Conservation (phyloP, 768 basidiomycete genomes). For the Crassisporium funariophilum region DNA sequence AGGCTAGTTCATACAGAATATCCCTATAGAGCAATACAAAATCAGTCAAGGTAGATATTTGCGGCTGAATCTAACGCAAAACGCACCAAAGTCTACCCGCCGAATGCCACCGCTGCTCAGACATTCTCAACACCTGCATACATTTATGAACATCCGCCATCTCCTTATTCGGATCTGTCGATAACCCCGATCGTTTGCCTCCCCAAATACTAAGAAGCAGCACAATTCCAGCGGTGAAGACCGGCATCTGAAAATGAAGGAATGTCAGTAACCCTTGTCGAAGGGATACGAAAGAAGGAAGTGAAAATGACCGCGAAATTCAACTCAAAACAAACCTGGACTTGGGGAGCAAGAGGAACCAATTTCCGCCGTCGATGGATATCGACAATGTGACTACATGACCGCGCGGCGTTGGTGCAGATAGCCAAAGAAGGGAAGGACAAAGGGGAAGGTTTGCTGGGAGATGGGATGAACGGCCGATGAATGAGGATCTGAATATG, state of each 20-base stretch:
- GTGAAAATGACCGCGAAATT: too few relatives aligned
- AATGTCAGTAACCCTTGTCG: slow-evolving; percentile 2
- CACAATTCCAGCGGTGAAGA: slow-evolving; percentile 54
- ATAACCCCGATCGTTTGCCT: slow-evolving; percentile 50
- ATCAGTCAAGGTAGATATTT: not conserved
- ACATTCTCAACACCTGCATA: slow-evolving; percentile 50
- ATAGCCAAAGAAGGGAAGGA: slow-evolving; percentile 73
- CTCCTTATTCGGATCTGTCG: slow-evolving; percentile 52
- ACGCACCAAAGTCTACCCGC: slow-evolving; percentile 49
- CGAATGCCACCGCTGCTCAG: slow-evolving; percentile 45
- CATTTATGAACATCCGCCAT: slow-evolving; percentile 70
- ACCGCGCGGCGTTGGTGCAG: slow-evolving; percentile 79
- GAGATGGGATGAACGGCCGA: slow-evolving; percentile 74
- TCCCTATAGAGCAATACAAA: slow-evolving; percentile 48
- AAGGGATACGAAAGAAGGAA: too few relatives aligned
- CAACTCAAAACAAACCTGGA: slow-evolving; percentile 33
- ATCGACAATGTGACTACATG: slow-evolving; percentile 79
- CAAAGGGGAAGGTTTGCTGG: slow-evolving; percentile 45
- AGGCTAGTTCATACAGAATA: slow-evolving; percentile 71
- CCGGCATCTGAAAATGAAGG: slow-evolving; percentile 32
- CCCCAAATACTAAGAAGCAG: slow-evolving; percentile 72
- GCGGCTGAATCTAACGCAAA: too few relatives aligned
- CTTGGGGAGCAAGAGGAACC: slow-evolving; percentile 32
- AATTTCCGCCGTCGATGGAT: slow-evolving; percentile 45
- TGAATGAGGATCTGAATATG: slow-evolving; percentile 74